A percentile compares a stretch with the other conserved stretches of the same genome.
Conservation (phyloP, 1,284 basidiomycete genomes). For the Cryptococcus sp. region DNA sequence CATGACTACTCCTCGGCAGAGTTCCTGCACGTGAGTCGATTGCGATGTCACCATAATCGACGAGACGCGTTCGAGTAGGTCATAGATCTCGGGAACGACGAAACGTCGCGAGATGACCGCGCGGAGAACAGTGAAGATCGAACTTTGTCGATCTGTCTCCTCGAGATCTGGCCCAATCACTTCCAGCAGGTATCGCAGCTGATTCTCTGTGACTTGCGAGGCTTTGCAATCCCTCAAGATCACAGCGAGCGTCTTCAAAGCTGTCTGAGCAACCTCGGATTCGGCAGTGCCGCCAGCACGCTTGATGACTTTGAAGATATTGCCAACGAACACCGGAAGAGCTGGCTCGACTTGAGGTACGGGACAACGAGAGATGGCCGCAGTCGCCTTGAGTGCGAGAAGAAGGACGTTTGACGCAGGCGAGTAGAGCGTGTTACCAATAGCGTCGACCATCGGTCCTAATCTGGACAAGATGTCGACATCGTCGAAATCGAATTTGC, state of each 20-base stretch:
- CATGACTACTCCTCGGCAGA: constrained; percentile 83
- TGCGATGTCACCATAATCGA: constrained; percentile 94
- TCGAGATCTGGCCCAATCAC: constrained; percentile 90
- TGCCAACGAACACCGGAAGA: constrained; percentile 79
- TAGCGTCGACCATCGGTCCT: constrained; percentile 80
- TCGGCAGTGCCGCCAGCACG: constrained; percentile 79
- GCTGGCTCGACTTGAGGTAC: constrained; percentile 75
- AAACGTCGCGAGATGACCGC: constrained; percentile 89
- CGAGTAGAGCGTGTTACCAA: constrained; percentile 93
- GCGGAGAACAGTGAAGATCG: constrained; percentile 88
- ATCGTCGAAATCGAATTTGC: constrained; percentile 83
- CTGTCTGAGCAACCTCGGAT: constrained; percentile 84
- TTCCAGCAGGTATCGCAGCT: constrained; percentile 82
- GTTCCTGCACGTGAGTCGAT: constrained; percentile 84
- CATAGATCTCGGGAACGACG: constrained; percentile 95
- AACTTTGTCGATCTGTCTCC: constrained; percentile 81
- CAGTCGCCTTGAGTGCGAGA: constrained; percentile 76
- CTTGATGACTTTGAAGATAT: constrained; percentile 83
- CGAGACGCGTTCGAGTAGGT: constrained; percentile 93
- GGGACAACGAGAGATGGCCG: constrained; percentile 82
- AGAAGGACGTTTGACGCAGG: constrained; percentile 75
- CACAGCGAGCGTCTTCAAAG: constrained; percentile 80
- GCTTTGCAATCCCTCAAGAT: constrained; percentile 82
- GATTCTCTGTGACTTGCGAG: constrained; percentile 82
- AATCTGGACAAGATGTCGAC: constrained; percentile 71